Base-by-base conservation (phyloP, 768 basidiomycete genomes). In the Gyrodon lividus region DNA sequence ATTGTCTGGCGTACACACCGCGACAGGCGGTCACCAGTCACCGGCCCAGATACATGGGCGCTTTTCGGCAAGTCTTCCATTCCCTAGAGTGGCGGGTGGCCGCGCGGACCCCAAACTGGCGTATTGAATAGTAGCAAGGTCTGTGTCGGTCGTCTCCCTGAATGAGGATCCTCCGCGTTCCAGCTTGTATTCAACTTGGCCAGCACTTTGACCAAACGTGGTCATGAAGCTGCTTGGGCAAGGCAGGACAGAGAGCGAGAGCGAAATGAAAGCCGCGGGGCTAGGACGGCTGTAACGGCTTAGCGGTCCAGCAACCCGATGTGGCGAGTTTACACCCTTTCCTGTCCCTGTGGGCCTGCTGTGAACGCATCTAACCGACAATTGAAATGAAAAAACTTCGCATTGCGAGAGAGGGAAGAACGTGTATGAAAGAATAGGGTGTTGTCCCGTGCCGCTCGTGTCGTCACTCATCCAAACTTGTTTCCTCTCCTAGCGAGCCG, bases 401-500 rank as follows among this genome's bases (percentile, higher is more conserved):
- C 35, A 19, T 19, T 17, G n/a, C 6, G 17, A n/a, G 35, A 37
- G 4, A 8, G 6, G 26, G 26, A 13, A 7, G 34, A 34, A 34
- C 34, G 9, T 37, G 35, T 4, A 14, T 8, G 4, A 37, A 37
- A 4, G n/a, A 37, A 37, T 19, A 31, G 13, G 35, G 35, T 13
- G 10, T n/a, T 13, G 10, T n/a, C 16, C n/a, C 35, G 17, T 37
- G 35, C 35, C 35, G 35, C 35, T 19, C 6, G 16, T n/a, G 6
- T 19, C 17, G 16, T 37, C 35, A 37, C n/a, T 0, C 35, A 17
- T 28, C 24, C 42, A 24, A 26, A 8, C 30, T 14, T 16, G 30
- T 6, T 44, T 19, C 43, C 28, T 31, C 43, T 51, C 20, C 50
- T 41, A 4, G 16, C 30, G 44, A 22, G 43, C 61, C 56, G 59